A percentile compares a stretch with the other conserved stretches of the same genome.
phyloP scores from a whole-genome alignment of 2,329 filamentous ascomycete species.

The Plectosphaerella sp. region DNA sequence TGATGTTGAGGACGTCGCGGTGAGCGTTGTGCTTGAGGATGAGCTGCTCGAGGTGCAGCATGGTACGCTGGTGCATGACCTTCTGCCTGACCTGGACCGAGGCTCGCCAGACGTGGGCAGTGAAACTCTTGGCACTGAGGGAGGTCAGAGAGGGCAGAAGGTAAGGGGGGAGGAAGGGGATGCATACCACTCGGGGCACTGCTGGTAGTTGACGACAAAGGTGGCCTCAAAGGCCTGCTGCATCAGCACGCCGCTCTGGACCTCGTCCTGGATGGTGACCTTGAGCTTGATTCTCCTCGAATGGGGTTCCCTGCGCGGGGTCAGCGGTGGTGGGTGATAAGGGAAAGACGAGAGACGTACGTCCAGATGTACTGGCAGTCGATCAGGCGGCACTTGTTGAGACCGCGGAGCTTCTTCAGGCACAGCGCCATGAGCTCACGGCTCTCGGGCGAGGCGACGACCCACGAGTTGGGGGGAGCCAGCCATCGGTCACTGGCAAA shows the following conservation, averaged over 20 bases:
- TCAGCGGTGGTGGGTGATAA: not conserved
- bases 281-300: constrained; percentile 90
- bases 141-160: constrained; percentile 21
- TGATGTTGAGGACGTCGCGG: constrained; percentile 94
- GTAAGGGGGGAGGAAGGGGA: not conserved
- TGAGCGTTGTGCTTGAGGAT: constrained; percentile 93
- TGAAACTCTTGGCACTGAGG: constrained; percentile 56
- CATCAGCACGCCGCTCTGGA: constrained; percentile 61
- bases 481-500: constrained; percentile 75
- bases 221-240: constrained; percentile 96
- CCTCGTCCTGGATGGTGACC: constrained; percentile 79
- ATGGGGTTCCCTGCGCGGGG: constrained; percentile 64
- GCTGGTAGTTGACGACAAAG: constrained; percentile 84
- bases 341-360: not conserved
- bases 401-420: constrained; percentile 77
- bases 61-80: constrained; percentile 85
- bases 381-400: constrained; percentile 89
- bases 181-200: constrained; percentile 75
- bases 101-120: constrained; percentile 87
- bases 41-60: constrained; percentile 76
- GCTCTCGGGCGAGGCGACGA: constrained; percentile 79
- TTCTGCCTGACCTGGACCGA: constrained; percentile 95
- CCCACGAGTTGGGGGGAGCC: constrained; percentile 68
- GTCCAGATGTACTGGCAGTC: constrained; percentile 98
- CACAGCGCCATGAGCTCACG: constrained; percentile 90